A percentile compares a stretch with the other conserved stretches of the same genome.
phyloP scores from a whole-genome alignment of 2,329 filamentous ascomycete genomes.

The Fonsecaea pugnacius region DNA sequence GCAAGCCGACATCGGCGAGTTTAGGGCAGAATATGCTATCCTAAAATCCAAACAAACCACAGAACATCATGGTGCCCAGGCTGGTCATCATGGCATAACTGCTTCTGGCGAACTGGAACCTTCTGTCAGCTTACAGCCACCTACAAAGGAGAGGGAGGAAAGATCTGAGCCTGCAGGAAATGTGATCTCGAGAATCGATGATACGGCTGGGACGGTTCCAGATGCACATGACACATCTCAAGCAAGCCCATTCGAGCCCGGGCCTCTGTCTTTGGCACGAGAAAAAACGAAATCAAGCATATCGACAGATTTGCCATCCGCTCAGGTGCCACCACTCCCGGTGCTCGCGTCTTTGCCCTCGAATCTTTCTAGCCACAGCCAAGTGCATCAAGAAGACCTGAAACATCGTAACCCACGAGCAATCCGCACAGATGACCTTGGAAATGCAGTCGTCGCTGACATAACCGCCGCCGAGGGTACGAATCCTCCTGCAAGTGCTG shows the following conservation, averaged over 20 bases:
- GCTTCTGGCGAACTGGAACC: neutral
- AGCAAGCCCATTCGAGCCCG: neutral
- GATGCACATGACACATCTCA: slow-evolving; percentile 6
- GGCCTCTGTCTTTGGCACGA: slow-evolving; percentile 16
- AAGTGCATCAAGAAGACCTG: slow-evolving; percentile 13
- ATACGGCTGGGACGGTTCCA: slow-evolving; percentile 13
- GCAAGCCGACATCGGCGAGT: neutral
- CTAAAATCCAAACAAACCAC: neutral
- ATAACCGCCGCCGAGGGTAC: neutral
- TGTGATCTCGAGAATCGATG: neutral
- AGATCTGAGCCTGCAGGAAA: neutral
- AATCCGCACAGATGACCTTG: neutral
- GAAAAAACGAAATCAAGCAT: slow-evolving; percentile 16
- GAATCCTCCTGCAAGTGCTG: neutral
- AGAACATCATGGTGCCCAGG: neutral
- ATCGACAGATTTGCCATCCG: slow-evolving; percentile 20
- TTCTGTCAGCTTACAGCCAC: neutral
- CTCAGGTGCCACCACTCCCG: slow-evolving; percentile 16
- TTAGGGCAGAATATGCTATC: slow-evolving; percentile 13
- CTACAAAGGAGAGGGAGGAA: neutral
- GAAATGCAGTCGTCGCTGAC: neutral
- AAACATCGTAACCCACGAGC: neutral
- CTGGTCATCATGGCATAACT: neutral
- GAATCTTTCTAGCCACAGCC: slow-evolving; percentile 26
- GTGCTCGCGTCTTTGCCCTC: slow-evolving; percentile 16